phyloP scores from a whole-genome alignment of 352 stramenopile species.

The Phytophthora melonis region DNA sequence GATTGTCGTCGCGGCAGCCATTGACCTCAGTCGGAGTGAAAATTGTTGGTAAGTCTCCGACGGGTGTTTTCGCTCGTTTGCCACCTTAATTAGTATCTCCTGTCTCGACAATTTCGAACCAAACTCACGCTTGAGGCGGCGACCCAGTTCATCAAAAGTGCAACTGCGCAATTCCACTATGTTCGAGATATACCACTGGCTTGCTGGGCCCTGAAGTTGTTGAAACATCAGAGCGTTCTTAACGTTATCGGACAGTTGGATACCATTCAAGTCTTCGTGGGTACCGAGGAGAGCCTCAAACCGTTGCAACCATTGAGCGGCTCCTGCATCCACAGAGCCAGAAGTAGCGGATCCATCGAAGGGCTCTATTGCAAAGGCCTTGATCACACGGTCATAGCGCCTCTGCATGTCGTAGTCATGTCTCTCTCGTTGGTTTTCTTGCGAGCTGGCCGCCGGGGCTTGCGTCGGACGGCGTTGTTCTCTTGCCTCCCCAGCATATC shows the following conservation, averaged over 20 bases:
- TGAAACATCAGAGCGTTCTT: not conserved
- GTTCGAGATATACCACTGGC: not conserved
- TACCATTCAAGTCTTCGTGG: not conserved
- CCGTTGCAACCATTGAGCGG: not conserved
- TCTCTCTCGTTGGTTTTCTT: no score
- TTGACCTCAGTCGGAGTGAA: not conserved
- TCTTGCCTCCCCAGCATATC: no score
- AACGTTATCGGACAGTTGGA: not conserved
- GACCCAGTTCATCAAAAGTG: not conserved
- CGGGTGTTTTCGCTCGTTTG: not conserved
- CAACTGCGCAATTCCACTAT: not conserved
- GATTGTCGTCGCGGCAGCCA: not conserved
- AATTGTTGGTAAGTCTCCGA: not conserved
- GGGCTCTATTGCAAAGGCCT: not conserved
- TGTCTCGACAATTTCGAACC: not conserved
- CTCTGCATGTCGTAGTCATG: no score
- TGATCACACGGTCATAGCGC: not conserved
- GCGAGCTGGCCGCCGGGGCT: no score
- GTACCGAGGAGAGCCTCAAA: not conserved
- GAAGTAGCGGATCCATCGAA: not conserved
- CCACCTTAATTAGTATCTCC: not conserved
- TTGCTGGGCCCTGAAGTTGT: not conserved
- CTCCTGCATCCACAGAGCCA: not conserved
- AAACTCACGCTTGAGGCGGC: not conserved
- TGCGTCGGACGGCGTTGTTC: no score